These are phyloP conservation scores for Rhodosporidiobolus odoratus DNA, from an alignment of 768 basidiomycete genomes.

Conservation along the genomic window DNA sequence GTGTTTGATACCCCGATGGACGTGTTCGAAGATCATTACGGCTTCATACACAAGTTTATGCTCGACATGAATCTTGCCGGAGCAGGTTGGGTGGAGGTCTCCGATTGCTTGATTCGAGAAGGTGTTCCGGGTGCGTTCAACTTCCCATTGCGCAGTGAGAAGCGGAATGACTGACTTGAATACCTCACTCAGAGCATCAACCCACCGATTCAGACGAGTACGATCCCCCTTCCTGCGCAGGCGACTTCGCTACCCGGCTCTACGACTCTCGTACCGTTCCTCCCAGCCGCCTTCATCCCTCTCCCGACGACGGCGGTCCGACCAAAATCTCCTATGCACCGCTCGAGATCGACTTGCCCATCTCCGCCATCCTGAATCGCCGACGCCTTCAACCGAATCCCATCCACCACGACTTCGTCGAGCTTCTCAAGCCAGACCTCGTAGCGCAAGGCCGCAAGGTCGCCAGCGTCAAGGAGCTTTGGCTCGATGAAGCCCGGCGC, in stretches of 20 bases:
- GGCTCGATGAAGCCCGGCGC: conserved; percentile 88
- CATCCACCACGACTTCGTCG: conserved; percentile 61
- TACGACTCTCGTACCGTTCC: conserved; percentile 46
- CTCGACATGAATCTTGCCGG: conserved; percentile 92
- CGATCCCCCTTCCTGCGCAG: conserved; percentile 16
- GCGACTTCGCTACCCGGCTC: conserved; percentile 27
- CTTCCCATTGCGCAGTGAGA: not conserved
- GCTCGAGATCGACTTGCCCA: conserved; percentile 76
- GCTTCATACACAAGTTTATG: conserved; percentile 83
- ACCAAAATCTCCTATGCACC: conserved; percentile 45
- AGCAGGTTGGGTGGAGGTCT: conserved; percentile 78
- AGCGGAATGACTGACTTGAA: not conserved
- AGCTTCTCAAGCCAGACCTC: conserved; percentile 54
- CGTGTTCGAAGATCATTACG: conserved; percentile 83
- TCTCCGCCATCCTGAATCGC: conserved; percentile 84
- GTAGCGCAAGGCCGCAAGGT: conserved; percentile 66
- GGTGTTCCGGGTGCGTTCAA: conserved; percentile 46
- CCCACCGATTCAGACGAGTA: not conserved
- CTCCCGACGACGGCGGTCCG: conserved; percentile 39
- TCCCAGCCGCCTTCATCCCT: conserved; percentile 39
- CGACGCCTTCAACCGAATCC: conserved; percentile 59
- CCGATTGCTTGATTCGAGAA: conserved; percentile 51
- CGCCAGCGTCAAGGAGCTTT: conserved; percentile 81
- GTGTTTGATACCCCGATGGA: conserved; percentile 56
- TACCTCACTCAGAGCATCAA: conserved; percentile 8